Conservation (phyloP, 2,329 filamentous ascomycete genomes). For the Cyanodermella asteris region DNA sequence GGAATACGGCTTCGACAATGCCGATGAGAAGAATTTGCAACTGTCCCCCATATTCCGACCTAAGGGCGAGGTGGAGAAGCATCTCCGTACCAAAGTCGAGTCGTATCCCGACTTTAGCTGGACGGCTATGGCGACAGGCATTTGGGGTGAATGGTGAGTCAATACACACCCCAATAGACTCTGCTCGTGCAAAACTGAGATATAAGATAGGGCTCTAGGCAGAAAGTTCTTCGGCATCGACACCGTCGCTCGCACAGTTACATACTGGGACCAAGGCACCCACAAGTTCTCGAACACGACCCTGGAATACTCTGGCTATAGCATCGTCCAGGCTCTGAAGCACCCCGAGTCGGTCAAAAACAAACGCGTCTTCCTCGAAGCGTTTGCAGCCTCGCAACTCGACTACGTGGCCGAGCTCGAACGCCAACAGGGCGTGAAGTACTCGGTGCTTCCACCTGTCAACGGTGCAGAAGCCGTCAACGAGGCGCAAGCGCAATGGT, state of each 20-base stretch:
- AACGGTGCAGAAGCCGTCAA: too few species aligned
- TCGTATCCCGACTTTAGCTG: conserved; percentile 31
- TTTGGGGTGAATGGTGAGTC: conserved; percentile 36
- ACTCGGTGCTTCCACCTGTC: too few species aligned
- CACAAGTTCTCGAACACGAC: conserved; percentile 27
- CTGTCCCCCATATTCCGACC: conserved; percentile 10
- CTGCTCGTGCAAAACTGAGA: too few species aligned
- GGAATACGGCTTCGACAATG: conserved; percentile 14
- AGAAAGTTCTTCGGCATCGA: too few species aligned
- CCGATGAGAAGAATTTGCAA: conserved; percentile 9
- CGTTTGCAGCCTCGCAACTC: too few species aligned
- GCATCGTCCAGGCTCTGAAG: conserved; percentile 26
- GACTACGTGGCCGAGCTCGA: too few species aligned
- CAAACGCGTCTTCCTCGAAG: too few species aligned
- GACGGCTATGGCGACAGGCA: conserved; percentile 35
- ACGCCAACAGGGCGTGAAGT: too few species aligned
- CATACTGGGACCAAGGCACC: too few species aligned
- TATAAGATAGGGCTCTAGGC: too few species aligned
- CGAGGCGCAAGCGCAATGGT: too few species aligned
- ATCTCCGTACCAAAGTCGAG: conserved; percentile 31
- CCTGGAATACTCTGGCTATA: conserved; percentile 24
- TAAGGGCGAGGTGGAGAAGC: conserved; percentile 21
- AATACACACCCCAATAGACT: conserved; percentile 12
- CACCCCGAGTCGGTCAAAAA: conserved; percentile 34
- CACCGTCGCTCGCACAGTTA: too few species aligned